A percentile compares a stretch with the other conserved stretches of the same genome.
These are phyloP conservation scores for Cyberlindnera euphorbiae DNA, from an alignment of 805 yeast species.

Conservation along the genomic window DNA sequence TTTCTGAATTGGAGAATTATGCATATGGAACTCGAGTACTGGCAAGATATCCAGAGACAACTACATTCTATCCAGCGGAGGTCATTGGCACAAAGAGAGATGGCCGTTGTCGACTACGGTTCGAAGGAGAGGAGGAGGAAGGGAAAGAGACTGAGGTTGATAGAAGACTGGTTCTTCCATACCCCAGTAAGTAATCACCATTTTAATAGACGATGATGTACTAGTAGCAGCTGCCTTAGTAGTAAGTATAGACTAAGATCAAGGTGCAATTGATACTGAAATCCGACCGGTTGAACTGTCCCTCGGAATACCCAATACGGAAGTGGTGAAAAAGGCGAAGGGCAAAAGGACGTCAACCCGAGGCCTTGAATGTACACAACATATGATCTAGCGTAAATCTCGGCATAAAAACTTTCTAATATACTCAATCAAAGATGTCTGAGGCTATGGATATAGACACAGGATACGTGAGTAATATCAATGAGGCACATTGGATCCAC, in stretches of 20 bases:
- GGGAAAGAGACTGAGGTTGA: constrained; percentile 93
- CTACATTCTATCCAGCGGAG: constrained; percentile 93
- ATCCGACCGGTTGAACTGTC: too few relatives aligned
- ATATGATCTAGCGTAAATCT: too few relatives aligned
- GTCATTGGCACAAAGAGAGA: constrained; percentile 74
- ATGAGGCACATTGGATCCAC: not conserved
- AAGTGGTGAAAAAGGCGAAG: constrained; percentile 3
- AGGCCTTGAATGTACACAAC: too few relatives aligned
- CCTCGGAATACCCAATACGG: not conserved
- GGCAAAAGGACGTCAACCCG: too few relatives aligned
- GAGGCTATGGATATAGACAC: constrained; percentile 57
- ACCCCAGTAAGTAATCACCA: constrained; percentile 44
- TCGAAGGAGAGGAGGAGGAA: constrained; percentile 97
- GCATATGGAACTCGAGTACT: constrained; percentile 78
- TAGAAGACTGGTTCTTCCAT: constrained; percentile 76
- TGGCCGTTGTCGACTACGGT: constrained; percentile 71
- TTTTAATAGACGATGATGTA: too few relatives aligned
- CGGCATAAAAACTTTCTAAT: too few relatives aligned
- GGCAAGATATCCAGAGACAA: constrained; percentile 95
- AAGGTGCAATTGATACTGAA: too few relatives aligned
- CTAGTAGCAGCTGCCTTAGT: too few relatives aligned
- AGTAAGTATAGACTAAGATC: too few relatives aligned
- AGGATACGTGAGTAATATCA: constrained; percentile 16
- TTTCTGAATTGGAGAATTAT: constrained; percentile 42
- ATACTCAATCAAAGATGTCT: too few relatives aligned